Base-by-base conservation (phyloP, 257 asterid genomes). In the Solanum arcanum region DNA sequence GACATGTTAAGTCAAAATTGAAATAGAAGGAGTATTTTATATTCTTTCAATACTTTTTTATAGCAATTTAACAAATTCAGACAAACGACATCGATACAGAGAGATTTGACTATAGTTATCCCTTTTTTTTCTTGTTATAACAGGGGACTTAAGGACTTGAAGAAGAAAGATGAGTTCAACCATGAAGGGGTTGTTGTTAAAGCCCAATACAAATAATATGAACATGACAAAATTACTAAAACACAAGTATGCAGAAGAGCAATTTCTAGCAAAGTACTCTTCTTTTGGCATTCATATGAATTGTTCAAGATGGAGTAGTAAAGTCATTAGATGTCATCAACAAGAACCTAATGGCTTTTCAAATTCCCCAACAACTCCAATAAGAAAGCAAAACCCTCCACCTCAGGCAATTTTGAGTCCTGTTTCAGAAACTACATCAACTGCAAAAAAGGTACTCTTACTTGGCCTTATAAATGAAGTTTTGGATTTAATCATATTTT, bases 351-450 rank as follows among this genome's bases (percentile, higher is more conserved):
- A 88, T 74, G 92, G 92, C 66, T 69, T 90, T 73, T 52, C 85
- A 5, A 76, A 81, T 62, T 9, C 92, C 4, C 84, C 92, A 15
- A 2, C 2, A 52, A 74, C 52, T 74, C 81, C 81, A 13, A 37
- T 37, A 37, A 87, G 42, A 82, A 90, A 62, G 89, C 89, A 82
- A 68, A 92, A 88, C 21, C 27, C 68, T 68, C 89, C 70, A 64
- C 86, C 92, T n/a, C 93, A 86, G 29, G 96, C 95, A 86, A 37
- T 94, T 20, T 90, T 94, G 49, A 91, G 89, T 83, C 97, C 96
- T 21, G 91, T 94, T 16, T 91, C 98, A 4, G 95, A 93, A 47
- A 93, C 94, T 64, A 91, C 95, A 18, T 87, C 94, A 4, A 91
- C 95, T 33, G 92, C 93, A 1, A 92, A 92, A 83, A 96, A 94